Evolutionary conservation across 192 early-diverging fungal species (phyloP), one percentile per base, ranked within the genome.

Genomic region (Chytriomyces hyalinus): DNA sequence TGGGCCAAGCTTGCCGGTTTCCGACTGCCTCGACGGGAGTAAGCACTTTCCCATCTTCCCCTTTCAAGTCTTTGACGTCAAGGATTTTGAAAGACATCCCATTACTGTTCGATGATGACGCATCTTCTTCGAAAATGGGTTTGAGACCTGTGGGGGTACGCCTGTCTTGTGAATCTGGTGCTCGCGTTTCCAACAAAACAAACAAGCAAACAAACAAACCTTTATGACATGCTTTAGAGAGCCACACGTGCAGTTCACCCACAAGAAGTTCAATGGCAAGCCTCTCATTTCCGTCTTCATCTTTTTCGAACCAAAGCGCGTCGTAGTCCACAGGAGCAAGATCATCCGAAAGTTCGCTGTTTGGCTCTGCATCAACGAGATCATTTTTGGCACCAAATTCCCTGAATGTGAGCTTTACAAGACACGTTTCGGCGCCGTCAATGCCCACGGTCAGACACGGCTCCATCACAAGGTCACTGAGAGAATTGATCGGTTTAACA

Each of bases 391-490:
- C 53, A 57, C 15, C 53, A 20, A n/a, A 13, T 20, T 20, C 53
- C 15, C 53, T 20, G 3, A 57, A n/a, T 13, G 53, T 57, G 53
- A 13, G 53, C 53, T 44, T 50, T 17, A 71, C 69, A 22, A 71
- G 69, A 51, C 78, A 79, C 7, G 75, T 65, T 61, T 80, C 78
- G 11, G 73, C 76, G 9, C 46, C 77, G 28, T 44, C 47, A 17
- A 13, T 28, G 9, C 49, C 36, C 5, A 83, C 67, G 2, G 78
- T 73, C 45, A 83, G 46, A n/a, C 62, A 50, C n/a, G 46, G 49
- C 13, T 57, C 62, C 1, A 83, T n/a, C 20, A 48, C 59, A 53
- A 83, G 22, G 0, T 67, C 24, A 6, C 70, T n/a, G 53, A 83
- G 36, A 36, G 36, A 36, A 36, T 36, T 4, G 36, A 36, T 36